Conservation (phyloP, 352 stramenopile species). For the Plasmopara muralis region DNA sequence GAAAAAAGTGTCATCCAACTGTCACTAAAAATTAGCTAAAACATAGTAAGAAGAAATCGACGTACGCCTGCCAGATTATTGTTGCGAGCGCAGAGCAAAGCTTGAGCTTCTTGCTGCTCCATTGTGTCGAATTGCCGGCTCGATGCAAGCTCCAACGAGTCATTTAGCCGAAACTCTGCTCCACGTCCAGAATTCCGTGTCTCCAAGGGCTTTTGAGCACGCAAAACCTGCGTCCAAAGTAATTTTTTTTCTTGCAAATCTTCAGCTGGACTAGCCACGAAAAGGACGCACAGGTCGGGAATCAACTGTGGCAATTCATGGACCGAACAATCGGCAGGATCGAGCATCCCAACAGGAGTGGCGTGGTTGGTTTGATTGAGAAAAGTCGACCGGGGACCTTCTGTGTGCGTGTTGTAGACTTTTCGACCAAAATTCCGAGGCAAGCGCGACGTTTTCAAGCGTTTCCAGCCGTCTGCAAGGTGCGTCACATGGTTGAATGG, state of each 20-base stretch:
- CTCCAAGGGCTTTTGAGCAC: conserved; percentile 7
- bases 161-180: conserved; percentile 20
- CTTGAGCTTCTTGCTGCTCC: conserved; percentile 41
- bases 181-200: conserved; percentile 11
- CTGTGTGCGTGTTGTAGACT: conserved; percentile 49
- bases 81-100: conserved; percentile 65
- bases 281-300: conserved; percentile 45
- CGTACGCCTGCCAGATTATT: conserved; percentile 74
- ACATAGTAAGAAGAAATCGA: conserved; percentile 1
- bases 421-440: conserved; percentile 52
- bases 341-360: conserved; percentile 60
- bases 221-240: conserved; percentile 36
- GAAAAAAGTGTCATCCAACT: conserved; percentile 8
- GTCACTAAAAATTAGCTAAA: not conserved
- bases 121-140: conserved; percentile 23
- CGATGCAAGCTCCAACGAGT: conserved; percentile 39
- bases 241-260: conserved; percentile 62
- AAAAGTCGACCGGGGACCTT: conserved; percentile 50
- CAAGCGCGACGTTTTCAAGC: conserved; percentile 47
- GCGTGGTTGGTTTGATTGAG: conserved; percentile 63
- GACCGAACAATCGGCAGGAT: conserved; percentile 47
- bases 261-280: conserved; percentile 43
- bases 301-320: conserved; percentile 59
- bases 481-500: conserved; percentile 9
- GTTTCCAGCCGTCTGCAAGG: conserved; percentile 68